phyloP scores from a whole-genome alignment of 192 early-diverging fungal genomes.

The Linnemannia schmuckeri region DNA sequence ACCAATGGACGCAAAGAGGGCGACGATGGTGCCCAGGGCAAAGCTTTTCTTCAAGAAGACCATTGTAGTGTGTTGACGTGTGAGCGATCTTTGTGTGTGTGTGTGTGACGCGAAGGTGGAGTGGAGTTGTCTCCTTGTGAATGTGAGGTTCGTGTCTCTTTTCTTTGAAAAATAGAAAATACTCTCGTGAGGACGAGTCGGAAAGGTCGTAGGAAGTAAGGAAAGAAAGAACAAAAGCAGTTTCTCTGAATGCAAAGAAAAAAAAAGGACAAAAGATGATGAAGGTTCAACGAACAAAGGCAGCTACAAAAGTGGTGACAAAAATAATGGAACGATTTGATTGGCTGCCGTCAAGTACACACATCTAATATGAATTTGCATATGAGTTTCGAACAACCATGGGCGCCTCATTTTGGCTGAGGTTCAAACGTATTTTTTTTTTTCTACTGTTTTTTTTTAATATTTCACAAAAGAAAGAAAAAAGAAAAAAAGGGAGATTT shows the following conservation, averaged over 20 bases:
- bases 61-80: slow-evolving; percentile 5
- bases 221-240: neutral
- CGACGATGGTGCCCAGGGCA: slow-evolving; percentile 7
- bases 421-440: neutral
- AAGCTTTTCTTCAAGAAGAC: slow-evolving; percentile 34
- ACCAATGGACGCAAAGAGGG: slow-evolving; percentile 13
- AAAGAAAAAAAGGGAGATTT: neutral
- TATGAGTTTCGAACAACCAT: too few species aligned
- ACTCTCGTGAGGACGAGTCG: neutral
- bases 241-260: neutral
- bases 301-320: neutral
- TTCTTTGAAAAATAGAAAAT: neutral
- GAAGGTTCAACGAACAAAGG: neutral
- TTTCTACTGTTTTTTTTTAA: neutral
- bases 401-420: neutral
- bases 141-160: neutral
- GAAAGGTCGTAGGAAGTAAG: neutral
- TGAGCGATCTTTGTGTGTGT: neutral
- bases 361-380: too few species aligned
- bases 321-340: neutral
- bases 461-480: neutral
- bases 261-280: slow-evolving; percentile 3
- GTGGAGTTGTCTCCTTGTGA: neutral
- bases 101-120: neutral
- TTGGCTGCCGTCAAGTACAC: neutral